Conservation (phyloP, 768 basidiomycete species). For the Panaeolus papilionaceus region DNA sequence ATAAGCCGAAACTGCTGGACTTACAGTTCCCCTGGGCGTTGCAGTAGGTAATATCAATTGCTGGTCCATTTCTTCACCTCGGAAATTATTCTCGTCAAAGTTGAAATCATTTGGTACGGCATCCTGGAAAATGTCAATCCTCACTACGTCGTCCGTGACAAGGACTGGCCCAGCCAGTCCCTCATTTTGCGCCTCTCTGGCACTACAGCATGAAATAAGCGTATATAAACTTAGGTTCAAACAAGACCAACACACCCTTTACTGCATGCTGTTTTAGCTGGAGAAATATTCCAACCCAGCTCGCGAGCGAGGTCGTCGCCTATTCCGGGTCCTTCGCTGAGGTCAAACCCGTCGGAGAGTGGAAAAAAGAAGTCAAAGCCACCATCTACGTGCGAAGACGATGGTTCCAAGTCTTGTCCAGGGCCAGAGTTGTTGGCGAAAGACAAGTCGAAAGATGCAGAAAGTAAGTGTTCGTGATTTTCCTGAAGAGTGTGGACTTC, state of each 20-base stretch:
- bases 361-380: constrained; percentile 60
- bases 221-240: not conserved
- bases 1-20: not conserved
- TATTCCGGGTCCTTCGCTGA: constrained; percentile 52
- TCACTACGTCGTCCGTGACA: not conserved
- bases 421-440: constrained; percentile 46
- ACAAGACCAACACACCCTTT: constrained; percentile 18
- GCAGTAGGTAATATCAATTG: not conserved
- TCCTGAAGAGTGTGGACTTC: constrained; percentile 73
- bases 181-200: not conserved
- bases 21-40: not conserved
- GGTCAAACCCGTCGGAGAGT: constrained; percentile 59
- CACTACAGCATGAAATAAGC: not conserved
- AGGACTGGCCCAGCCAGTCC: not conserved
- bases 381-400: constrained; percentile 62
- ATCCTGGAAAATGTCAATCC: not conserved
- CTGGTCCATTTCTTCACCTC: not conserved
- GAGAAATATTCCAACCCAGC: constrained; percentile 68
- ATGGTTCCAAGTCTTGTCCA: constrained; percentile 41
- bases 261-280: constrained; percentile 31
- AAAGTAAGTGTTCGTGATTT: constrained; percentile 69
- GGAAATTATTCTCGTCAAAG: constrained; percentile 23
- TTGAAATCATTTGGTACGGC: constrained; percentile 26
- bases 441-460: constrained; percentile 69
- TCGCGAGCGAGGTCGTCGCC: constrained; percentile 80